Percentiles rank a stretch among this genome's conserved stretches.
Evolutionary conservation across 2,329 filamentous ascomycete genomes (phyloP).

Genomic region (Monosporascus ibericus): DNA sequence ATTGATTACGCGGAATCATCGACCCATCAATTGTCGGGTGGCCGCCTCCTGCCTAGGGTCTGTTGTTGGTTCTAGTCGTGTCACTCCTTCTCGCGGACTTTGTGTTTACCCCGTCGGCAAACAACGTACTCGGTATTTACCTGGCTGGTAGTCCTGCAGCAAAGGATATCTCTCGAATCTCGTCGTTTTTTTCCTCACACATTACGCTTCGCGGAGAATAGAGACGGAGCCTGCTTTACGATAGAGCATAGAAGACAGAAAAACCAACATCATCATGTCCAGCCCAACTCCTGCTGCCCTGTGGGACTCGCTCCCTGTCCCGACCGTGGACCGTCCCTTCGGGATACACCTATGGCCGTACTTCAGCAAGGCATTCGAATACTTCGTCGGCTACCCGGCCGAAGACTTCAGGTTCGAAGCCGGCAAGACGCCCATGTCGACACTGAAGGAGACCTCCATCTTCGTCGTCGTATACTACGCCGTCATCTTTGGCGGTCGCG

Average conservation of each 20-base stretch:
- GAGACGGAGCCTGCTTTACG: neutral
- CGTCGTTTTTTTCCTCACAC: too few relatives aligned
- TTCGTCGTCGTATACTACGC: constrained; percentile 86
- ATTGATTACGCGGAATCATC: neutral
- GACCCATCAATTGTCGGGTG: neutral
- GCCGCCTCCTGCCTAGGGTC: constrained; percentile 5
- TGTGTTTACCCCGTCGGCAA: constrained; percentile 25
- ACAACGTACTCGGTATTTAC: neutral
- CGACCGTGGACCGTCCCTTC: constrained; percentile 86
- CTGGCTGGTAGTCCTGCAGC: too few relatives aligned
- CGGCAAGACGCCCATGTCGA: constrained; percentile 84
- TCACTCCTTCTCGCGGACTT: constrained; percentile 34
- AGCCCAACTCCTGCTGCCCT: constrained; percentile 34
- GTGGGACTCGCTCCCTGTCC: constrained; percentile 56
- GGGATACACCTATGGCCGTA: constrained; percentile 89
- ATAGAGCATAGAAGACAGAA: neutral
- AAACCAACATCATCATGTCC: constrained; percentile 16
- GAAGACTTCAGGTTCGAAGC: constrained; percentile 80
- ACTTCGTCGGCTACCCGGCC: constrained; percentile 72
- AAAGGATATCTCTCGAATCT: too few relatives aligned
- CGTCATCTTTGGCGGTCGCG: constrained; percentile 86
- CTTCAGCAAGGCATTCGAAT: constrained; percentile 81
- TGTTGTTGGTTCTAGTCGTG: constrained; percentile 16
- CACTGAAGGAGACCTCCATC: constrained; percentile 72
- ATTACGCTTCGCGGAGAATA: neutral